Evolutionary conservation across 106 monocot species (phyloP).

Genomic region (Posidonia australis): DNA sequence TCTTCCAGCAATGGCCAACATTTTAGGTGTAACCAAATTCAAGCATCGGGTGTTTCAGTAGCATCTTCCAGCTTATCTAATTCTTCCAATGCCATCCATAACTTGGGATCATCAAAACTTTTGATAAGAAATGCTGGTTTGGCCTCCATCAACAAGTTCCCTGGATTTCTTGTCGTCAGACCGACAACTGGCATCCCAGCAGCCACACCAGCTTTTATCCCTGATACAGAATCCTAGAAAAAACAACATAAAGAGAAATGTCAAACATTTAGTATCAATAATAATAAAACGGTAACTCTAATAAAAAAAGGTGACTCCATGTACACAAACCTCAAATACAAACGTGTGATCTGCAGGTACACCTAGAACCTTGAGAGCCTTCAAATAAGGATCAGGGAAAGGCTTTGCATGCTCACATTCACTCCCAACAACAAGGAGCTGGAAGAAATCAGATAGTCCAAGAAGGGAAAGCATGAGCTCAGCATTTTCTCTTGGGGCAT

Average conservation of each 20-base stretch:
- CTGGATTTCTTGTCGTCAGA: slow-evolving; percentile 55
- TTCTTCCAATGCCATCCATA: slow-evolving; percentile 58
- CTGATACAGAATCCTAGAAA: slow-evolving; percentile 60
- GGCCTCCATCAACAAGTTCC: slow-evolving; percentile 37
- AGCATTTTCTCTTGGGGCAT: slow-evolving; percentile 72
- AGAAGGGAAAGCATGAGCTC: slow-evolving; percentile 74
- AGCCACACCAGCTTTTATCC: slow-evolving; percentile 82
- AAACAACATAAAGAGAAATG: background rate
- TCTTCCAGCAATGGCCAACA: no score
- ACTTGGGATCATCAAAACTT: slow-evolving; percentile 63
- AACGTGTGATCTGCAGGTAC: slow-evolving; percentile 54
- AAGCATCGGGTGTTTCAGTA: background rate
- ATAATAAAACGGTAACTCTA: no score
- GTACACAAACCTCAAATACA: slow-evolving; percentile 59
- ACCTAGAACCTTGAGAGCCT: slow-evolving; percentile 42
- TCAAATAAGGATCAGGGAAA: slow-evolving; percentile 78
- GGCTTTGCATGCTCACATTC: slow-evolving; percentile 76
- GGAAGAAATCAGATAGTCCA: slow-evolving; percentile 74
- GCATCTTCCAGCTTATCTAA: slow-evolving; percentile 6
- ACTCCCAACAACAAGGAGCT: slow-evolving; percentile 46
- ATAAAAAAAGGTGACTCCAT: no score
- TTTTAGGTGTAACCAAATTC: background rate
- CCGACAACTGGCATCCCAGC: slow-evolving; percentile 76
- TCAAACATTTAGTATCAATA: no score
- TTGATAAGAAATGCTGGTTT: slow-evolving; percentile 58